Base-by-base conservation (phyloP, 176 grass and related monocot genomes). In the Typha latifolia region DNA sequence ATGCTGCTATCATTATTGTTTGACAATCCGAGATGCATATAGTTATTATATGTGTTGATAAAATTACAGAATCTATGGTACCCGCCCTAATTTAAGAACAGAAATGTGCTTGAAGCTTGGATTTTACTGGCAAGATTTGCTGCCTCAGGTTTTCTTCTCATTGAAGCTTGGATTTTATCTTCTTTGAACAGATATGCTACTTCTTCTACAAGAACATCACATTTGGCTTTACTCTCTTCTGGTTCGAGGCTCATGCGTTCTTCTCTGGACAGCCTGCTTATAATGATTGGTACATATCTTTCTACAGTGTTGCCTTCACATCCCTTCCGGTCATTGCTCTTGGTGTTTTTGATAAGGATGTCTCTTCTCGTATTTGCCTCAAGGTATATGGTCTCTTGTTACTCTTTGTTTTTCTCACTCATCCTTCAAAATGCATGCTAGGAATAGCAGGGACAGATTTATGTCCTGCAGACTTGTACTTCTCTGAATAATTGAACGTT, bases 171-270 rank as follows among this genome's bases (percentile, higher is more conserved):
- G 15, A 14, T 74, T 3, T 12, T 61, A 9, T 11, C 37, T 52
- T 16, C n/a, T 11, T 51, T 79, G 57, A 23, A 16, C 81, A 96
- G 91, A 77, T 96, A 67, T 97, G 93, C 74, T 97, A 91, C 72
- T 97, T 97, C 83, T 92, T 97, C 57, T 97, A 91, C 51, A 97
- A 97, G 83, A 97, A 97, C 72, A 77, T 97, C 68, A 74, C 79
- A n/a, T 97, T 97, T 9, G 93, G 93, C 4, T 55, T 89, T 67
- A 91, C 93, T 6, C 19, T 91, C 56, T 97, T 97, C 77, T 67
- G 90, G 69, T 97, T 71, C 15, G 93, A 97, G 64, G 83, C 69
- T 12, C 69, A 89, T 52, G 62, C 93, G 0, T 80, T 87, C 0
- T 97, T 89, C 18, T 91, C 93, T 0, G 93, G 85, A 2, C 66